A percentile compares a stretch with the other conserved stretches of the same genome.
Conservation (phyloP, 2,329 filamentous ascomycete species). For the Cladosporium oxysporum region DNA sequence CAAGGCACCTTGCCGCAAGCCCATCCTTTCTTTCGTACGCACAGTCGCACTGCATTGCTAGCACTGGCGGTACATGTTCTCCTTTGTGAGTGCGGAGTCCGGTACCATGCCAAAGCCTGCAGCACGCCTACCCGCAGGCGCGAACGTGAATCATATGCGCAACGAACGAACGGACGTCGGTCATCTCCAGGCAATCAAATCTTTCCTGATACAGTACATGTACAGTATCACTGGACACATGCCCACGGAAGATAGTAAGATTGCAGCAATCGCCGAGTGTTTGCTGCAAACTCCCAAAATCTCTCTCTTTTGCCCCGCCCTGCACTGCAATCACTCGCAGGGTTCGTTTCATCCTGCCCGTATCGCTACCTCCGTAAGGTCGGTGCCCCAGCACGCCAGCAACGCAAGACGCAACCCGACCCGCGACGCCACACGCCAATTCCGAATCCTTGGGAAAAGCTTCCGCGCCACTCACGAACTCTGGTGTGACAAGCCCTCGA, state of each 20-base stretch:
- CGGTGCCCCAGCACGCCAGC: neutral
- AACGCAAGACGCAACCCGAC: slow-evolving; percentile 10
- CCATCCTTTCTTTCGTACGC: neutral
- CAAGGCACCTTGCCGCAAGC: slow-evolving; percentile 3
- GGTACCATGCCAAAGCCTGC: neutral
- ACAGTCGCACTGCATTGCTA: slow-evolving; percentile 10
- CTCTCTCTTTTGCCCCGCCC: neutral
- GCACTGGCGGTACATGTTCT: slow-evolving; percentile 9
- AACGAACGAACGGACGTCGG: neutral
- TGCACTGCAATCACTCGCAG: neutral
- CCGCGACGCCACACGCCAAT: slow-evolving; percentile 14
- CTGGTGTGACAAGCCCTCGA: neutral
- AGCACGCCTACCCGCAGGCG: slow-evolving; percentile 9
- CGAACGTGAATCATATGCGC: neutral
- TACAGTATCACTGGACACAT: neutral
- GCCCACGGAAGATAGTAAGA: neutral
- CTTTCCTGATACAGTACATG: neutral
- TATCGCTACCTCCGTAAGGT: neutral
- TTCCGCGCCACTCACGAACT: neutral
- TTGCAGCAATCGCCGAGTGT: slow-evolving; percentile 8
- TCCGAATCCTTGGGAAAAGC: slow-evolving; percentile 8
- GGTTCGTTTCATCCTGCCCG: slow-evolving; percentile 5
- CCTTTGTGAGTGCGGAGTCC: slow-evolving; percentile 1
- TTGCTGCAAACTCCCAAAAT: neutral
- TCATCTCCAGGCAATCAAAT: neutral